phyloP scores from a whole-genome alignment of 2,329 filamentous ascomycete genomes.

The Aphanocladium album region DNA sequence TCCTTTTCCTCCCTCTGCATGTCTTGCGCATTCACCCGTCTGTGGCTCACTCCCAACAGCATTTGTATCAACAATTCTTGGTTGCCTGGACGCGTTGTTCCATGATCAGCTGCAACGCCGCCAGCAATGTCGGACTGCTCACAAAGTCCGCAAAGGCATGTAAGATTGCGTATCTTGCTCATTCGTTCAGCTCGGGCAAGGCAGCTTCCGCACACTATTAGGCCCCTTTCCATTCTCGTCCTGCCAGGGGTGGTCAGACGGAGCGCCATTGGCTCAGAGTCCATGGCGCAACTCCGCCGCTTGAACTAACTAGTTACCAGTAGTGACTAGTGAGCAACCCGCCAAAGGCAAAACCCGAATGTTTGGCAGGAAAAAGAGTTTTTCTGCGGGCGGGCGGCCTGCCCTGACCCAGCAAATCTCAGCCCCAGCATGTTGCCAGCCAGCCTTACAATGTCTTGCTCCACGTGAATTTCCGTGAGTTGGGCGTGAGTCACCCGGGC shows the following conservation, averaged over 20 bases:
- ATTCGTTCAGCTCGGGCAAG: not conserved
- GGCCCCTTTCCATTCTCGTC: conserved; percentile 3
- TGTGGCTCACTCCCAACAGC: too few relatives aligned
- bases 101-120: not conserved
- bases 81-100: not conserved
- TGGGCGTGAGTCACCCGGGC: not conserved
- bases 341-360: too few relatives aligned
- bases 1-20: too few relatives aligned
- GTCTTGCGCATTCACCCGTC: too few relatives aligned
- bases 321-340: too few relatives aligned
- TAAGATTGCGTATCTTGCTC: not conserved
- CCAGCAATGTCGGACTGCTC: not conserved
- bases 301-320: not conserved
- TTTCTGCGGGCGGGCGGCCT: not conserved
- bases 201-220: too few relatives aligned
- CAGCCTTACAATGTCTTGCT: not conserved
- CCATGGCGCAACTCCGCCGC: not conserved
- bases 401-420: not conserved
- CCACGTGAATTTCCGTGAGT: not conserved
- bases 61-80: not conserved
- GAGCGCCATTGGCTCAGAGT: not conserved
- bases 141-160: not conserved
- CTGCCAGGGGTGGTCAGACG: not conserved
- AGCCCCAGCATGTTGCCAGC: not conserved
- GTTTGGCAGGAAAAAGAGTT: not conserved